Conservation (phyloP, 768 basidiomycete genomes). For the Roridomyces roridus region DNA sequence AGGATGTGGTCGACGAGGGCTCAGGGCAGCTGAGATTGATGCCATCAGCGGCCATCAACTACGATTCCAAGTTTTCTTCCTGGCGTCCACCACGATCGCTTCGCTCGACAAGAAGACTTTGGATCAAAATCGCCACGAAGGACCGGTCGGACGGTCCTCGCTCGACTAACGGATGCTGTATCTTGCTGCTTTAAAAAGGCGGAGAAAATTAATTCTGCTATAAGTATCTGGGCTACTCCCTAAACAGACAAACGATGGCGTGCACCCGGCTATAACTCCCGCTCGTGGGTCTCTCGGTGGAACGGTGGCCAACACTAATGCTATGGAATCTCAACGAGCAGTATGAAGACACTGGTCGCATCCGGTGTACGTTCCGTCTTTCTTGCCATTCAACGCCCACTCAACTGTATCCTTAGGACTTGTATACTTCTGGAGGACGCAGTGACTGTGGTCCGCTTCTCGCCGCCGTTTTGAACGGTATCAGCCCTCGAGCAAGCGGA, state of each 20-base stretch:
- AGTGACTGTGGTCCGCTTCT: conserved; percentile 53
- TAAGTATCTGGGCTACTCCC: no score
- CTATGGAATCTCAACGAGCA: conserved; percentile 45
- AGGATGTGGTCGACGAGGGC: no score
- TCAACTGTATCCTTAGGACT: conserved; percentile 42
- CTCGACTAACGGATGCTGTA: no score
- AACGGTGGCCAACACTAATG: conserved; percentile 51
- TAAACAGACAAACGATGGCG: conserved; percentile 31
- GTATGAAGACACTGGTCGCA: conserved; percentile 54
- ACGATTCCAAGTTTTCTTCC: no score
- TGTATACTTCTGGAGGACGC: conserved; percentile 57
- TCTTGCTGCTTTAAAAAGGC: no score
- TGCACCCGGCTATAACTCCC: conserved; percentile 55
- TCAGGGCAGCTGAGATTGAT: no score
- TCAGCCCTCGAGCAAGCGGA: conserved; percentile 51
- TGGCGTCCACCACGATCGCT: no score
- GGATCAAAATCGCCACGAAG: no score
- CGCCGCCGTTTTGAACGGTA: conserved; percentile 50
- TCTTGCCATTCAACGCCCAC: not conserved
- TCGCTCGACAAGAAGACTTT: no score
- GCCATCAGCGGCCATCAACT: no score
- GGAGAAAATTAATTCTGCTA: no score
- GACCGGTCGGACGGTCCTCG: no score
- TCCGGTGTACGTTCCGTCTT: conserved; percentile 51
- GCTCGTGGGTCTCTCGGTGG: conserved; percentile 49